Conservation (phyloP, 306 rosid species). For the Ormosia semicastrata region DNA sequence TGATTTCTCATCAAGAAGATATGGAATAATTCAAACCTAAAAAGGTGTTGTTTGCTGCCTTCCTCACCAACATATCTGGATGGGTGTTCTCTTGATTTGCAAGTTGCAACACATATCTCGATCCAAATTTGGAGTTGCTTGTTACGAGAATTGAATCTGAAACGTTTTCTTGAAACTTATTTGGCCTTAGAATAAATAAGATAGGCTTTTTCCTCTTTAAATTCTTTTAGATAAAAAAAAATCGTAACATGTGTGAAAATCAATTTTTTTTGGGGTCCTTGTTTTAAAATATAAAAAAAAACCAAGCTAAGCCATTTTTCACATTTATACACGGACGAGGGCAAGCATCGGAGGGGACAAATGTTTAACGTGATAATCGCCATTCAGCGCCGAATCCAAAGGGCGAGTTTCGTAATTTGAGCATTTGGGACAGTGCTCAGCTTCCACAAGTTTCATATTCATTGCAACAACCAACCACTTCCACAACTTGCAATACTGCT, state of each 20-base stretch:
- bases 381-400: conserved; percentile 17
- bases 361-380: conserved; percentile 7
- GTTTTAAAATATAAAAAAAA: background rate
- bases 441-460: conserved; percentile 29
- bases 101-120: background rate
- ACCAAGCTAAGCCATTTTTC: background rate
- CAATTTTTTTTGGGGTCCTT: background rate
- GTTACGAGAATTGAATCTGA: background rate
- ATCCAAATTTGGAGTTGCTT: conserved; percentile 5
- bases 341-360: background rate
- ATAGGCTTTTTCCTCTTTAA: background rate
- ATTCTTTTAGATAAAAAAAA: background rate
- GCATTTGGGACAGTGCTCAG: background rate
- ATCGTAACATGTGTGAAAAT: background rate
- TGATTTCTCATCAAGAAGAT: background rate
- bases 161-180: background rate
- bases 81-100: background rate
- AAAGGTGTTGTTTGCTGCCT: background rate
- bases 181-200: background rate
- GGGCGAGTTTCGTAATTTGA: conserved; percentile 19
- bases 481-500: background rate
- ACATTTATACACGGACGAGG: background rate
- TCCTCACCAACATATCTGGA: background rate
- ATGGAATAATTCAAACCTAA: background rate
- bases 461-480: background rate